Base-by-base conservation (phyloP, 2,329 filamentous ascomycete genomes). In the Drechslerella coelobrocha region DNA sequence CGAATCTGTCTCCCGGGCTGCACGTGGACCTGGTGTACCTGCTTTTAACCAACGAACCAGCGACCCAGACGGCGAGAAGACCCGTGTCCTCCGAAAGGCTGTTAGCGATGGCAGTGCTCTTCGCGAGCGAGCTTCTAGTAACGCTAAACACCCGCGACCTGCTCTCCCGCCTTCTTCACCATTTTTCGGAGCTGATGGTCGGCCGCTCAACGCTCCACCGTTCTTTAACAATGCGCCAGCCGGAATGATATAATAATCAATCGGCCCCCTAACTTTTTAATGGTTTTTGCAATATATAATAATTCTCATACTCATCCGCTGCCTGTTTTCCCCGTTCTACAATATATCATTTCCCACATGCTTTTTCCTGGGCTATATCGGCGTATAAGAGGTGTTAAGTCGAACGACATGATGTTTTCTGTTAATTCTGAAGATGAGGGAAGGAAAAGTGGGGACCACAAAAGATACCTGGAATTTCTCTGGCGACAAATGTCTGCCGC, bases 161-260 rank as follows among this genome's bases (percentile, higher is more conserved):
- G 51, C 57, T 17, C 47, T 69, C 34, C 59, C 57, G 39, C 12
- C 60, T 12, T 39, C 51, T 5, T 47, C 52, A n/a, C 51, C 51
- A 7, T 69, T 48, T 17, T 69, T 62, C 43, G 57, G 65, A 47
- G 24, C 51, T 23, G 65, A 69, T 41, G 52, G 52, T 14, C 57
- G 65, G 12, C 57, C 65, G 8, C 34, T 61, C 17, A 69, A 69
- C 34, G 29, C 57, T 27, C 50, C 56, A 37, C 52, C 51, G 2
- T 69, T 69, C 57, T 56, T 43, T 23, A 69, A 62, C 37, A 69
- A 69, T 41, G 65, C 65, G 14, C 65, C 65, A 7, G 65, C 65
- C 52, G 65, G 65, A 47, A 69, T 69, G 65, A 69, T 69, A 41
- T 69, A 62, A 57, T 37, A 29, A 14, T 31, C 39, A 19, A 17